Evolutionary conservation across 768 basidiomycete genomes (phyloP).

Genomic region (Xerocomellus chrysenteron): DNA sequence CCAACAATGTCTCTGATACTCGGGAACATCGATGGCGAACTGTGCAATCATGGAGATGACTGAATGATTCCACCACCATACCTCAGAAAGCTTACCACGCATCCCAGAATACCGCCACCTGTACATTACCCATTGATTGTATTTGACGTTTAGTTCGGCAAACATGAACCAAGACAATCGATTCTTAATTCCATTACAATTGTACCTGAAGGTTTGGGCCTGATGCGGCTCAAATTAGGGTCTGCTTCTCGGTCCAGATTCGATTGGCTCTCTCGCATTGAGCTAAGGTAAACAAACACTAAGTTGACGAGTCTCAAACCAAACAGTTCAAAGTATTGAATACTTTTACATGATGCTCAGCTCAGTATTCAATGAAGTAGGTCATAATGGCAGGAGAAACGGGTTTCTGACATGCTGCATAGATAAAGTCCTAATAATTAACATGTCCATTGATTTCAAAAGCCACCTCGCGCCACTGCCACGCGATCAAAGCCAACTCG

Average conservation of each 20-base stretch:
- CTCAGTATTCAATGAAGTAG: not conserved
- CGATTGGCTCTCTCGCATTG: not conserved
- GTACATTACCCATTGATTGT: constrained; percentile 10
- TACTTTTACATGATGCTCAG: not conserved
- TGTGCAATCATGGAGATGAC: constrained; percentile 35
- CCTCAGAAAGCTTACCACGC: not conserved
- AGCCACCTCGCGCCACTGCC: constrained; percentile 57
- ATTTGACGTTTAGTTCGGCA: not conserved
- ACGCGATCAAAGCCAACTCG: constrained; percentile 61
- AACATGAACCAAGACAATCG: not conserved
- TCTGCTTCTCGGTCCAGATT: not conserved
- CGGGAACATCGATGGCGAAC: constrained; percentile 38
- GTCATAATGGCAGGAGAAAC: not conserved
- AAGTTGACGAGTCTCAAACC: not conserved
- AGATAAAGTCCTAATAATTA: not conserved
- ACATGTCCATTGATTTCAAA: constrained; percentile 36
- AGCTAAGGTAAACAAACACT: too few species aligned
- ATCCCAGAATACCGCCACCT: not conserved
- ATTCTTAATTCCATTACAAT: not conserved
- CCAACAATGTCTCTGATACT: constrained; percentile 17
- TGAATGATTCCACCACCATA: constrained; percentile 10
- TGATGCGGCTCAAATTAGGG: too few species aligned
- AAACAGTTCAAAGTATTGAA: not conserved
- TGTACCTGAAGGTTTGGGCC: not conserved
- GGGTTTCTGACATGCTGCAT: not conserved